phyloP scores from a whole-genome alignment of 2,329 filamentous ascomycete genomes.

The Fusarium sp. region DNA sequence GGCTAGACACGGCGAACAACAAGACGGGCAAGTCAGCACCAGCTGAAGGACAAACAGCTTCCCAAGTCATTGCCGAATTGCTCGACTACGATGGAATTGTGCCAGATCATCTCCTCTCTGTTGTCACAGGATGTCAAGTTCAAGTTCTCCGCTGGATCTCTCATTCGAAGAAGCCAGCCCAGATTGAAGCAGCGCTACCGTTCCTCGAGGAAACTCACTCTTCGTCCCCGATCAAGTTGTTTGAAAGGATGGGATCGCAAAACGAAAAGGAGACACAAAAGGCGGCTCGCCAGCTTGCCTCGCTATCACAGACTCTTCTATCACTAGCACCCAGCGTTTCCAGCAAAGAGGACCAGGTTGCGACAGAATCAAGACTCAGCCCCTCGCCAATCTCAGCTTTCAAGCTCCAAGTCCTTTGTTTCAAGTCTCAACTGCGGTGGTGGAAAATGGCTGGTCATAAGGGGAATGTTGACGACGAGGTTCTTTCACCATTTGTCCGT shows the following conservation, averaged over 20 bases:
- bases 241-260: slow-evolving; percentile 61
- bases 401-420: slow-evolving; percentile 72
- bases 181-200: slow-evolving; percentile 69
- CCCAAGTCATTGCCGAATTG: slow-evolving; percentile 64
- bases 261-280: slow-evolving; percentile 65
- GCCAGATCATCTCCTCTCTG: slow-evolving; percentile 58
- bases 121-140: slow-evolving; percentile 74
- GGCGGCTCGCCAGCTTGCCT: slow-evolving; percentile 74
- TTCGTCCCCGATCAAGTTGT: slow-evolving; percentile 70
- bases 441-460: slow-evolving; percentile 73
- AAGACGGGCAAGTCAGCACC: slow-evolving; percentile 49
- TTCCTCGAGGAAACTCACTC: slow-evolving; percentile 64
- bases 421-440: slow-evolving; percentile 72
- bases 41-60: slow-evolving; percentile 47
- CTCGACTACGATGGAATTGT: slow-evolving; percentile 69
- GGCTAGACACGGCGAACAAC: slow-evolving; percentile 62
- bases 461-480: slow-evolving; percentile 71
- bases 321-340: slow-evolving; percentile 77
- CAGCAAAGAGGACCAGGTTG: slow-evolving; percentile 68
- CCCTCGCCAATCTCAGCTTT: slow-evolving; percentile 70
- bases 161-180: slow-evolving; percentile 67
- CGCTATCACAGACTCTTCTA: slow-evolving; percentile 73
- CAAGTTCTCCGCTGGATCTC: slow-evolving; percentile 74
- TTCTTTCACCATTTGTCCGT: slow-evolving; percentile 73
- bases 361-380: slow-evolving; percentile 65